Evolutionary conservation across 345 rosid genomes (phyloP).

Genomic region (Citrus sp.): DNA sequence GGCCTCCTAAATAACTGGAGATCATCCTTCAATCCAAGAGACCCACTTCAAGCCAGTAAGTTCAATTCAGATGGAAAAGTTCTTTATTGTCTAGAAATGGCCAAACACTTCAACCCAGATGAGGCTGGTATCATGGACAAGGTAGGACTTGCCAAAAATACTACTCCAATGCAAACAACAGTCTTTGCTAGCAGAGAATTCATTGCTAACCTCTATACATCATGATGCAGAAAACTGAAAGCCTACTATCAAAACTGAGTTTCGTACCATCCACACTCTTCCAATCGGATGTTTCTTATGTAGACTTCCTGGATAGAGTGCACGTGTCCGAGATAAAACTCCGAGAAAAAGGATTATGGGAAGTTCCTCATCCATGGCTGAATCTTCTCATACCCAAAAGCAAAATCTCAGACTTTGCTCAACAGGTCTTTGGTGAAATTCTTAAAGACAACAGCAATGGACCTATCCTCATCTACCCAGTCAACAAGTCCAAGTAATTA

Average conservation of each 20-base stretch:
- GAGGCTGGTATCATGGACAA: conserved; percentile 39
- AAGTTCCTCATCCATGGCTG: conserved; percentile 96
- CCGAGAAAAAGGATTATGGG: conserved; percentile 79
- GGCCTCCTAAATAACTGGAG: conserved; percentile 81
- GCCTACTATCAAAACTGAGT: conserved; percentile 56
- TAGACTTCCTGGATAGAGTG: conserved; percentile 85
- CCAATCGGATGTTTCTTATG: conserved; percentile 62
- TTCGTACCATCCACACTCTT: conserved; percentile 73
- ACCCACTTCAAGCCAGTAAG: conserved; percentile 63
- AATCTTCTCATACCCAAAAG: conserved; percentile 78
- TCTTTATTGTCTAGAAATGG: conserved; percentile 86
- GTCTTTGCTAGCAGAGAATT: conserved; percentile 4
- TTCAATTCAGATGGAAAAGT: conserved; percentile 76
- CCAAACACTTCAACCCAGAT: conserved; percentile 61
- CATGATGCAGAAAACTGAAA: conserved; percentile 49
- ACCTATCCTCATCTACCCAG: conserved; percentile 85
- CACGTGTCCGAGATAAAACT: conserved; percentile 67
- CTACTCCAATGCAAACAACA: conserved; percentile 1
- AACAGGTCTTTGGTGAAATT: conserved; percentile 64
- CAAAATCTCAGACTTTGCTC: conserved; percentile 51
- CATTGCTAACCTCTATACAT: not conserved
- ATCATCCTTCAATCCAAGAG: conserved; percentile 69
- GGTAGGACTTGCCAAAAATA: conserved; percentile 33
- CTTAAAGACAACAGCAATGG: conserved; percentile 66
- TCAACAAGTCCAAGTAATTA: conserved; percentile 75